phyloP scores from a whole-genome alignment of 2,329 filamentous ascomycete species.

The Decorospora gaudefroyi region DNA sequence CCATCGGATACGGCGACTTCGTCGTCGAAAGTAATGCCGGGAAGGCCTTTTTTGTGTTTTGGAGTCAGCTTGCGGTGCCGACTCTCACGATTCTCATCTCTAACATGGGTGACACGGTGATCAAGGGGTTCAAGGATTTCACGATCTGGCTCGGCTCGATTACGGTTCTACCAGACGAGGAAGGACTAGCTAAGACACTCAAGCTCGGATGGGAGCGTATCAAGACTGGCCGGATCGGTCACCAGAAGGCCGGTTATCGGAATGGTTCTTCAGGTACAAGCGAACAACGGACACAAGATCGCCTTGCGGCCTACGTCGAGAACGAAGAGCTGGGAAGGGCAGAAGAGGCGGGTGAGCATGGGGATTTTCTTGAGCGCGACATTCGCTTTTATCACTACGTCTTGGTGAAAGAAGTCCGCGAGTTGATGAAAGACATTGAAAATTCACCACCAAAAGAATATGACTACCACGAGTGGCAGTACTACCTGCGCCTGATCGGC shows the following conservation, averaged over 20 bases:
- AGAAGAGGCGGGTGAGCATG: conserved; percentile 48
- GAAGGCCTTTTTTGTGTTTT: conserved; percentile 62
- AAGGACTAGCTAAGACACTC: conserved; percentile 46
- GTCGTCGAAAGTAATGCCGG: conserved; percentile 55
- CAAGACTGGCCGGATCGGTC: conserved; percentile 27
- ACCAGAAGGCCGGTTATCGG: conserved; percentile 14
- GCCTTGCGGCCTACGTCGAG: conserved; percentile 49
- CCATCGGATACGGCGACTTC: conserved; percentile 61
- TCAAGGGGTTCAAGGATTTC: conserved; percentile 59
- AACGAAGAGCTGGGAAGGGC: conserved; percentile 50
- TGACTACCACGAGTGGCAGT: conserved; percentile 48
- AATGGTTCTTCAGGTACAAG: conserved; percentile 11
- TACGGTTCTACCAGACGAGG: conserved; percentile 59
- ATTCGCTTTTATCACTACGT: conserved; percentile 58
- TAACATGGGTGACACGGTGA: conserved; percentile 60
- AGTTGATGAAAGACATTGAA: conserved; percentile 51
- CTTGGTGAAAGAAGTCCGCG: conserved; percentile 51
- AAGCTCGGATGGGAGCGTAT: conserved; percentile 37
- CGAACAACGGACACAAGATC: conserved; percentile 32
- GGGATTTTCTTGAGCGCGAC: conserved; percentile 53
- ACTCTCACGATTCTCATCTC: conserved; percentile 60
- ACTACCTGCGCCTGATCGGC: conserved; percentile 46
- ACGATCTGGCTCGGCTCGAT: conserved; percentile 61
- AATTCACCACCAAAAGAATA: conserved; percentile 48
- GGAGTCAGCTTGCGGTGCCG: conserved; percentile 60